Evolutionary conservation across 140 eudicot species (phyloP), one percentile per base, ranked within the genome.

Genomic region (Oenanthe javanica): DNA sequence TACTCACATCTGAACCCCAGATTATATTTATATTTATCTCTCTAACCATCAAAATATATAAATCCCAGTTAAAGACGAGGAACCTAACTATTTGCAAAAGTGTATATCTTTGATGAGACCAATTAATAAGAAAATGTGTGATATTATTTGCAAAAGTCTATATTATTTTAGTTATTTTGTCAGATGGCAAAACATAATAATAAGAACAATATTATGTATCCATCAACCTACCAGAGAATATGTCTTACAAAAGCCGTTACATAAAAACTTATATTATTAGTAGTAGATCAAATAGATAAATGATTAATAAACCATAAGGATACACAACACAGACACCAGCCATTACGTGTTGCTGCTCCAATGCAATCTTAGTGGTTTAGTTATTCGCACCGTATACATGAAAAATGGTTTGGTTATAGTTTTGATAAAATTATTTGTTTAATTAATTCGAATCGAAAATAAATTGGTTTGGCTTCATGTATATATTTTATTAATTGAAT

Each of bases 311-410:
- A 52, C 27, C 59, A 73, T 67, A 59, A 90, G 96, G 96, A 95
- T 95, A 95, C 99, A 81, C 91, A 92, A 83, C 92, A 84, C 80
- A 95, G 89, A 81, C 97, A 95, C 85, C 99, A 95, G 40, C 99
- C 97, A 80, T 85, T 95, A 69, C 92, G 89, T 63, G 90, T 85
- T 48, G 95, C 86, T 51, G 97, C 87, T 84, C 95, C 99, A 74
- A 95, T 90, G 87, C 97, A 95, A 79, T 97, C 99, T 31, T 1
- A 31, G 36, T 31, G 36, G 36, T 31, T 31, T 1, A 31, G 36
- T 31, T 31, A 31, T 31, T 31, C 36, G 36, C 0, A 31, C 36
- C 36, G 36, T 31, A 31, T 31, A 31, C 36, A 31, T 31, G 36
- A 31, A 31, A 31, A 31, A 31, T 31, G 36, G 36, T 31, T 31